These are phyloP conservation scores for Omphalea diandra DNA, from an alignment of 441 rosid genomes.

Conservation along the genomic window DNA sequence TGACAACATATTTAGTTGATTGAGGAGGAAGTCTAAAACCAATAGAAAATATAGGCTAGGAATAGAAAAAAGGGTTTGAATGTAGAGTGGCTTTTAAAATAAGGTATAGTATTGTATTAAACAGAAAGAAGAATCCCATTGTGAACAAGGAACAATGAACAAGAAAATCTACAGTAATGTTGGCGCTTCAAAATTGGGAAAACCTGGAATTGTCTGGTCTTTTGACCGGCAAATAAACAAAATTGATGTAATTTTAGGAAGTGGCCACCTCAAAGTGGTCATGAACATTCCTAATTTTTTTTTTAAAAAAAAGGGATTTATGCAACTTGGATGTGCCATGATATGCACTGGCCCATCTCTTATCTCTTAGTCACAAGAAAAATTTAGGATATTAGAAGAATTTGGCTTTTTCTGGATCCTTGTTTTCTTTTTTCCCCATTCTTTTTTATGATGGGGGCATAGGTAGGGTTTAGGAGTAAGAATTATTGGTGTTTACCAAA, in stretches of 20 bases:
- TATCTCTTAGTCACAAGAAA: not conserved
- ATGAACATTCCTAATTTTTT: not conserved
- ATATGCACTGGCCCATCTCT: not conserved
- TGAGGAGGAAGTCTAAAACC: not conserved
- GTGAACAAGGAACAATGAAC: not conserved
- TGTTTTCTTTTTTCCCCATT: too few relatives aligned
- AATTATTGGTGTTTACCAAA: too few relatives aligned
- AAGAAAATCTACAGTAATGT: not conserved
- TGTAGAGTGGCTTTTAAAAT: too few relatives aligned
- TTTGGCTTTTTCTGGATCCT: too few relatives aligned
- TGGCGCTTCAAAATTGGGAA: not conserved
- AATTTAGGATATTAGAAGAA: not conserved
- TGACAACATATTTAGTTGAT: too few relatives aligned
- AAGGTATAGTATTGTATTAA: too few relatives aligned
- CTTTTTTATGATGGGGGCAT: too few relatives aligned
- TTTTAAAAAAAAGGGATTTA: not conserved
- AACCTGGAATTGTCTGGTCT: not conserved
- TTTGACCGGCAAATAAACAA: not conserved
- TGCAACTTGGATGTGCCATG: conserved; percentile 3
- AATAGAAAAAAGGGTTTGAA: not conserved
- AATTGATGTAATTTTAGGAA: not conserved
- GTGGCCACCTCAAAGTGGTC: too few relatives aligned
- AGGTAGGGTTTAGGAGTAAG: too few relatives aligned
- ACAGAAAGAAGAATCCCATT: too few relatives aligned
- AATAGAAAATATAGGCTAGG: not conserved